Base-by-base conservation (phyloP, 441 rosid species). In the Erodium texanum region DNA sequence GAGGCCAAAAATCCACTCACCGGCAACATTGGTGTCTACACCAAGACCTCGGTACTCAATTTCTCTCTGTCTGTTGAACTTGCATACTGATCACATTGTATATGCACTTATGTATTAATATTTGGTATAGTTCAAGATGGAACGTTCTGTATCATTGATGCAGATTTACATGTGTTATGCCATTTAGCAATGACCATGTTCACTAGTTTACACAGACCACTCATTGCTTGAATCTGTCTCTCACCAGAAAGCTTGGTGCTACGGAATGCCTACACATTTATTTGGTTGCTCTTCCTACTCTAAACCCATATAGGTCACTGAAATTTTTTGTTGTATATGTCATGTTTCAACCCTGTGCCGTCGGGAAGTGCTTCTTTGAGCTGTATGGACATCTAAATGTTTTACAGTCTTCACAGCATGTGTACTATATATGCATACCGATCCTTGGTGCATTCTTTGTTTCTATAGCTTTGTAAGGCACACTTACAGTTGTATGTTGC, bases 1-100 rank as follows among this genome's bases (percentile, higher is more conserved):
- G 99, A 95, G 79, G 77, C 85, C 41, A 71, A 70, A 69, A 86
- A 69, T 69, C 89, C 92, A 0, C 65, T 87, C 43, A 75, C 88
- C 2, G 94, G 92, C 20, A 88, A 86, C 78, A 67, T 86, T 27
- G 98, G 99, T 7, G 87, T 83, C 29, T 92, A 79, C 74, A 85
- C 93, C 4, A 89, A 79, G 83, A 84, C 88, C 19, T 84, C 87
- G 96, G 99, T 95, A 83, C 68, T 15, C 52, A 15, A 9, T 38
- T 0, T 12, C 63, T 23, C 23, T 19, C 32, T 18, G 7, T n/a
- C 24, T 58, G 27, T 20, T 58, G 62, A 56, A 56, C 18, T 52
- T 19, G 24, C 62, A 18, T 56, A 56, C 7, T 19, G 23, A 19
- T 18, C 9, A 56, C 62, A 56, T 56, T 56, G 62, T 3, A 56